Percentiles rank a stretch among this genome's conserved stretches.
These are phyloP conservation scores for Firmiana major DNA, from an alignment of 345 rosid species.

Conservation along the genomic window DNA sequence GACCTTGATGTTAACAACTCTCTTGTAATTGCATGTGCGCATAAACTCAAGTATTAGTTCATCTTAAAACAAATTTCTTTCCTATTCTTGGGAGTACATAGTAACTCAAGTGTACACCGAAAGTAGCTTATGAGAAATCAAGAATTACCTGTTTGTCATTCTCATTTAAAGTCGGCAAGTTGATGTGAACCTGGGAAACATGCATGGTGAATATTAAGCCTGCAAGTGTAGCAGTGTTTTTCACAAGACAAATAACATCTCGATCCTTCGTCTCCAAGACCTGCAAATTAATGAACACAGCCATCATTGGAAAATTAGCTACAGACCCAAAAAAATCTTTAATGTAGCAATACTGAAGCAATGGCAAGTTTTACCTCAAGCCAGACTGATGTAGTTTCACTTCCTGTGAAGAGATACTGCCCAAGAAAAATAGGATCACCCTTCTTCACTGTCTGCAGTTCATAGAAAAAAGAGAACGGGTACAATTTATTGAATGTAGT, in stretches of 20 bases:
- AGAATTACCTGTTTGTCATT: not conserved
- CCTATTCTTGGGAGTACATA: not conserved
- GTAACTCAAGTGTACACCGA: not conserved
- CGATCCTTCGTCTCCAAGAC: not conserved
- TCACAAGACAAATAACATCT: not conserved
- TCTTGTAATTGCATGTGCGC: not conserved
- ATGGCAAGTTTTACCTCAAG: not conserved
- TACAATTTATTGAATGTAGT: not conserved
- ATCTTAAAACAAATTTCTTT: not conserved
- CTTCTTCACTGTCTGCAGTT: not conserved
- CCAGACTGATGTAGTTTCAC: not conserved
- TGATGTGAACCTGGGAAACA: not conserved
- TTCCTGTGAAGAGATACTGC: not conserved
- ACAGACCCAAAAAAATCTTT: not conserved
- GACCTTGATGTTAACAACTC: not conserved
- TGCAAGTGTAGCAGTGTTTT: not conserved
- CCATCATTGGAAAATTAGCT: not conserved
- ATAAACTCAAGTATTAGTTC: not conserved
- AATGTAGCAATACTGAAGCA: not conserved
- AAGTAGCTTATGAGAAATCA: not conserved
- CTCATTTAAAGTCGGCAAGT: conserved; percentile 2
- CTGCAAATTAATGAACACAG: not conserved
- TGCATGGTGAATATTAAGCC: not conserved
- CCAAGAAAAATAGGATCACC: conserved; percentile 2
- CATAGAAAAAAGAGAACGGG: not conserved